These are phyloP conservation scores for Termitomyces sp. DNA, from an alignment of 768 basidiomycete genomes.

Conservation along the genomic window DNA sequence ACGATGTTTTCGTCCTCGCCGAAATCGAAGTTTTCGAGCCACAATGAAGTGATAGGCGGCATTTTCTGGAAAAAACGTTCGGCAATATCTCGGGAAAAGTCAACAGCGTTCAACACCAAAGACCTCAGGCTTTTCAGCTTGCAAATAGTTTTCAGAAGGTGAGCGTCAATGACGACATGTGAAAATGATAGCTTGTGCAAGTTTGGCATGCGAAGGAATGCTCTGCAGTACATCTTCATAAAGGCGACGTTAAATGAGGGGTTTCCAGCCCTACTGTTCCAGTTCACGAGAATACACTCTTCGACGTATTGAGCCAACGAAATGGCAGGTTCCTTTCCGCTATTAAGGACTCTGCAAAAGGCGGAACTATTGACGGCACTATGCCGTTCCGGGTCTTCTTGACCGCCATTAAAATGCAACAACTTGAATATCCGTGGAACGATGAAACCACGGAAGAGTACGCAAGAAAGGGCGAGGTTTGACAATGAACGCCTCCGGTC, in stretches of 20 bases:
- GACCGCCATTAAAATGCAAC: constrained; percentile 23
- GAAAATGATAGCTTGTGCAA: constrained; percentile 9
- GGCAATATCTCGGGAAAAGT: not conserved
- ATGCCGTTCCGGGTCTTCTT: not conserved
- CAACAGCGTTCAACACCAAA: not conserved
- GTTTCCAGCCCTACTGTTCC: not conserved
- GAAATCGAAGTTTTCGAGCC: not conserved
- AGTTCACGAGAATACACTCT: constrained; percentile 19
- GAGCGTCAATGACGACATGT: constrained; percentile 1
- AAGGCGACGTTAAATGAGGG: constrained; percentile 9
- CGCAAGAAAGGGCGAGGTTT: constrained; percentile 40
- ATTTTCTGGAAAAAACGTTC: not conserved
- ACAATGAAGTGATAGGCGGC: constrained; percentile 2
- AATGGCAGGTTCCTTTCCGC: constrained; percentile 24
- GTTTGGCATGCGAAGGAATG: constrained; percentile 18
- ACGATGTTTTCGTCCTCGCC: not conserved
- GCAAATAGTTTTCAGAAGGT: constrained; percentile 15
- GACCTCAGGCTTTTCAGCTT: constrained; percentile 7
- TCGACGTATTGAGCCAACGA: constrained; percentile 31
- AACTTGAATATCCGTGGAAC: constrained; percentile 39
- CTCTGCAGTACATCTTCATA: constrained; percentile 16
- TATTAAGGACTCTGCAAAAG: constrained; percentile 29
- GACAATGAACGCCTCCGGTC: constrained; percentile 23
- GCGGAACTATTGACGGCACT: constrained; percentile 7
- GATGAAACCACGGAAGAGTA: constrained; percentile 38